Conservation (phyloP, 1,284 basidiomycete genomes). For the Quambalaria eucalypti region DNA sequence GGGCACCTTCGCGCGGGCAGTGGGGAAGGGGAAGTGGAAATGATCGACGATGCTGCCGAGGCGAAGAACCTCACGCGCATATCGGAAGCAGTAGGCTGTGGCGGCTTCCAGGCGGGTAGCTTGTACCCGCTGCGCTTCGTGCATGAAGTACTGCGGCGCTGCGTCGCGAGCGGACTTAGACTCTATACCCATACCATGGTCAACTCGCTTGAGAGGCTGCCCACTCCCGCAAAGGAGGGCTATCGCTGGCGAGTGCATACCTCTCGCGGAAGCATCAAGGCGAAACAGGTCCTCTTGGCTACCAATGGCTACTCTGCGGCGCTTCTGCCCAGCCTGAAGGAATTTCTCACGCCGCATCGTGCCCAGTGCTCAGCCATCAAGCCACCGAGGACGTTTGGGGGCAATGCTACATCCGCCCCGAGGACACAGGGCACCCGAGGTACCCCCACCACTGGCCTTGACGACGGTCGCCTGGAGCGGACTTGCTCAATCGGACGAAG, state of each 20-base stretch:
- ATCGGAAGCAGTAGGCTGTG: not conserved
- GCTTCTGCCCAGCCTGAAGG: not conserved
- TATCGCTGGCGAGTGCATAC: not conserved
- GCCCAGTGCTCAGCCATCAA: slow-evolving; percentile 5
- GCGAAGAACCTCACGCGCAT: not conserved
- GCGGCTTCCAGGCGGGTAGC: not conserved
- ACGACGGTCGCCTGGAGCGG: not conserved
- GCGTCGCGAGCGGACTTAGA: not conserved
- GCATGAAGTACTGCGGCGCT: slow-evolving; percentile 1
- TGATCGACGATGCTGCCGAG: slow-evolving; percentile 1
- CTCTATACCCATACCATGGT: slow-evolving; percentile 7
- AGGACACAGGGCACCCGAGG: not conserved
- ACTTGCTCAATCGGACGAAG: slow-evolving; percentile 2
- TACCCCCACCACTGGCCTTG: not conserved
- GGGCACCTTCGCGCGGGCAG: not conserved
- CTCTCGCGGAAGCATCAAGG: not conserved
- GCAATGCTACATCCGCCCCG: not conserved
- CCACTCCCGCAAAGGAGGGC: not conserved
- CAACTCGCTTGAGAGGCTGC: not conserved
- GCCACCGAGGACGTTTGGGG: not conserved
- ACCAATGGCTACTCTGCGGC: slow-evolving; percentile 8
- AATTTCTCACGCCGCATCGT: slow-evolving; percentile 3
- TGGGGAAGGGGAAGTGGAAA: slow-evolving; percentile 1
- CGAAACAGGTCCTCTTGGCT: slow-evolving; percentile 2
- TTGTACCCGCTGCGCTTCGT: slow-evolving; percentile 5